Evolutionary conservation across 2,329 filamentous ascomycete species (phyloP).

Genomic region (Aspergillus felis): DNA sequence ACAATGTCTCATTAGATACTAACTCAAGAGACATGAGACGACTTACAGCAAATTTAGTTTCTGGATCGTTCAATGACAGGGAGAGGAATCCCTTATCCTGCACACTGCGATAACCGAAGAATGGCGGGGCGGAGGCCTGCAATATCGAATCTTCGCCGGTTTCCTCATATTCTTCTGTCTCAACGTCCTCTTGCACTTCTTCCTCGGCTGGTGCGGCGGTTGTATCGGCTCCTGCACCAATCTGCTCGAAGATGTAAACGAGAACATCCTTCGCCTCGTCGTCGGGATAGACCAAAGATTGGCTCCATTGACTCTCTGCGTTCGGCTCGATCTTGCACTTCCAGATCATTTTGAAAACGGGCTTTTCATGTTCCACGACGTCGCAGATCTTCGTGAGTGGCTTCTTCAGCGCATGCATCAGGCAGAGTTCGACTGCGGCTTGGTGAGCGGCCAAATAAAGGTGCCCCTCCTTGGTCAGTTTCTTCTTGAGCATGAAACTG

Average conservation of each 20-base stretch:
- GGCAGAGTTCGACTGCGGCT: constrained; percentile 54
- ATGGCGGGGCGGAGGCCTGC: constrained; percentile 12
- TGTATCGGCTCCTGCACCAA: constrained; percentile 21
- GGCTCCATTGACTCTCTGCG: constrained; percentile 19
- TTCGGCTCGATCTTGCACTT: constrained; percentile 28
- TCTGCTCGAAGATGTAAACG: constrained; percentile 33
- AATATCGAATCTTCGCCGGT: constrained; percentile 24
- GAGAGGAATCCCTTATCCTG: constrained; percentile 54
- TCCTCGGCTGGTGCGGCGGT: constrained; percentile 7
- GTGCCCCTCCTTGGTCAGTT: constrained; percentile 31
- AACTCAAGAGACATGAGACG: not conserved
- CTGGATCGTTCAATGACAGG: constrained; percentile 53
- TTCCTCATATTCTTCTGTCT: constrained; percentile 13
- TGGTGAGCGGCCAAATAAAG: constrained; percentile 49
- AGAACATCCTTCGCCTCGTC: constrained; percentile 29
- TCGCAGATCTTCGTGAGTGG: constrained; percentile 32
- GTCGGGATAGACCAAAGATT: constrained; percentile 30
- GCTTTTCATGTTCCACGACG: constrained; percentile 26
- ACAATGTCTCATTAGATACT: constrained; percentile 63
- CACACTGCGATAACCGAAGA: constrained; percentile 21
- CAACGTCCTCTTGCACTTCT: constrained; percentile 7
- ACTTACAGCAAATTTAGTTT: constrained; percentile 71
- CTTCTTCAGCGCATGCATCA: constrained; percentile 44
- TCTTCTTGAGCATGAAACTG: constrained; percentile 37
- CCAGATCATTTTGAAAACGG: constrained; percentile 29